Conservation (phyloP, 1,284 basidiomycete genomes). For the Heliocybe sulcata region DNA sequence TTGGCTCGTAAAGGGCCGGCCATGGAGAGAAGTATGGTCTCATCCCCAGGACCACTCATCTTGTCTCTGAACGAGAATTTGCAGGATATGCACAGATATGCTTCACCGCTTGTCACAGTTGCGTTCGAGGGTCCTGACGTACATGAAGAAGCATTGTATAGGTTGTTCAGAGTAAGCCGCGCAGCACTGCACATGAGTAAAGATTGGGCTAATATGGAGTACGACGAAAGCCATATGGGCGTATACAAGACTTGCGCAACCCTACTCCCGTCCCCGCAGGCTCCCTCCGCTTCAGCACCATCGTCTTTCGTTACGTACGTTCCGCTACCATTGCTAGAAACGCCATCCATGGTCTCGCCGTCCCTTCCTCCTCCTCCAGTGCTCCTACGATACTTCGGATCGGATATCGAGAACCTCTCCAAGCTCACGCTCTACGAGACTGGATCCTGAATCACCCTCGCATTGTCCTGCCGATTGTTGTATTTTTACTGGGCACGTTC, state of each 20-base stretch:
- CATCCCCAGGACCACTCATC: neutral
- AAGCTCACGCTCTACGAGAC: slow-evolving; percentile 71
- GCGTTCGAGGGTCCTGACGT: slow-evolving; percentile 85
- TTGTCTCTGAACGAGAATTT: slow-evolving; percentile 1
- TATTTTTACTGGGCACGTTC: slow-evolving; percentile 84
- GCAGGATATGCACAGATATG: slow-evolving; percentile 82
- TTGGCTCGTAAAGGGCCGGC: slow-evolving; percentile 78
- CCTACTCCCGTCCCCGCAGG: slow-evolving; percentile 63
- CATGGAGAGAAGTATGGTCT: slow-evolving; percentile 72
- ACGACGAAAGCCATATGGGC: slow-evolving; percentile 69
- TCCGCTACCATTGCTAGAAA: slow-evolving; percentile 83
- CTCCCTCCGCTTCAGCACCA: slow-evolving; percentile 54
- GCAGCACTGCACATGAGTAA: slow-evolving; percentile 2
- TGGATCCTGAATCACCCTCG: slow-evolving; percentile 86
- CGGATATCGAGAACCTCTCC: slow-evolving; percentile 69
- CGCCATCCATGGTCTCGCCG: slow-evolving; percentile 68
- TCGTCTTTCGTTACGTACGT: slow-evolving; percentile 58
- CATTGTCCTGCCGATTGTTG: slow-evolving; percentile 78
- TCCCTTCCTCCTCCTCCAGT: slow-evolving; percentile 21
- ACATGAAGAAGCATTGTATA: slow-evolving; percentile 69
- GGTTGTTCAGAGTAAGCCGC: slow-evolving; percentile 55
- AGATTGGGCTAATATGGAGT: slow-evolving; percentile 6
- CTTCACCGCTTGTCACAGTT: slow-evolving; percentile 68
- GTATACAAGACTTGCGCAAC: slow-evolving; percentile 61
- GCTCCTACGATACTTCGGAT: slow-evolving; percentile 54